A percentile compares a stretch with the other conserved stretches of the same genome.
These are phyloP conservation scores for Sphaerulina populicola DNA, from an alignment of 2,329 filamentous ascomycete genomes.

Conservation along the genomic window DNA sequence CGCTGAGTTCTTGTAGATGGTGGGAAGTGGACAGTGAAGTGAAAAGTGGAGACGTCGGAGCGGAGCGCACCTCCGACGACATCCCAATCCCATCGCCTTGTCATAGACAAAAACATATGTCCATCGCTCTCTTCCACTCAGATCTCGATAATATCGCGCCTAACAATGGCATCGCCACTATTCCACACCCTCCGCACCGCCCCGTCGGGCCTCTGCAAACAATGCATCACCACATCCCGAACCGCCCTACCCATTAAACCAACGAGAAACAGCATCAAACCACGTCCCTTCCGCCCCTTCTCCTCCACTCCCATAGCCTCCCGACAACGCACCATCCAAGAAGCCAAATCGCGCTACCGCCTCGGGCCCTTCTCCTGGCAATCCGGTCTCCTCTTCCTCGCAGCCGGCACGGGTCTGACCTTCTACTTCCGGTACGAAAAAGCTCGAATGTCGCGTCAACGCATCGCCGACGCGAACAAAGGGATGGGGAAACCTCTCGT, in stretches of 20 bases:
- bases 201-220: conserved; percentile 19
- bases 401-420: conserved; percentile 66
- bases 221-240: conserved; percentile 19
- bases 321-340: conserved; percentile 37
- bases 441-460: conserved; percentile 76
- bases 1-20: too few relatives aligned
- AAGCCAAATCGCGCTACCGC: conserved; percentile 39
- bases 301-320: conserved; percentile 17
- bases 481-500: conserved; percentile 89
- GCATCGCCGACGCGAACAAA: conserved; percentile 85
- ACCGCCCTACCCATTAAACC: conserved; percentile 18
- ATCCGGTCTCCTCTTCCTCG: conserved; percentile 75
- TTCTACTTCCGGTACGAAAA: conserved; percentile 94
- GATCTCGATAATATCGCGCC: too few relatives aligned
- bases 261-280: conserved; percentile 23
- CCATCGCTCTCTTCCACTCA: too few relatives aligned
- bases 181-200: conserved; percentile 14
- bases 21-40: too few relatives aligned
- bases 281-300: conserved; percentile 20
- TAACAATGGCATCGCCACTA: conserved; percentile 15
- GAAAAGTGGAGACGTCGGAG: too few relatives aligned
- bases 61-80: too few relatives aligned
- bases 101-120: too few relatives aligned
- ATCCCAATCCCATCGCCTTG: too few relatives aligned
- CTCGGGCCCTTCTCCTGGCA: conserved; percentile 80